phyloP scores from a whole-genome alignment of 305 asterid genomes.

The Solanum hybrid region DNA sequence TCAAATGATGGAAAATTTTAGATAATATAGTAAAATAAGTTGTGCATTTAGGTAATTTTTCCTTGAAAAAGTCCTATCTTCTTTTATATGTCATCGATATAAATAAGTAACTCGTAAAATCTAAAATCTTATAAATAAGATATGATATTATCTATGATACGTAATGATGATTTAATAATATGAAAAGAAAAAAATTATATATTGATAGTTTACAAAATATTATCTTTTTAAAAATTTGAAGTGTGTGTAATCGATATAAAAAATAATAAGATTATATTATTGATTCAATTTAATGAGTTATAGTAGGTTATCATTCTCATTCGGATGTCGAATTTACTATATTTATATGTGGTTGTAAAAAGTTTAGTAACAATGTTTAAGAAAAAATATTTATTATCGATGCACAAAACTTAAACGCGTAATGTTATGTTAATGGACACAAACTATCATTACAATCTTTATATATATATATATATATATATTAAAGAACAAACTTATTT shows the following conservation, averaged over 20 bases:
- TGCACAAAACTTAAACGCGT: neutral
- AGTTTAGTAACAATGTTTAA: neutral
- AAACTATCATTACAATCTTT: neutral
- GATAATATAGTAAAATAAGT: too few relatives aligned
- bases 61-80: neutral
- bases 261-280: neutral
- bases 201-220: neutral
- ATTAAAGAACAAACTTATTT: neutral
- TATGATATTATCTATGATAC: neutral
- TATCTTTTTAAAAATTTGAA: neutral
- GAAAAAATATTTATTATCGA: neutral
- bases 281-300: neutral
- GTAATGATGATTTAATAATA: neutral
- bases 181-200: neutral
- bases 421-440: neutral
- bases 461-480: neutral
- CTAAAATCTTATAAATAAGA: neutral
- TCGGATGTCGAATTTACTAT: neutral
- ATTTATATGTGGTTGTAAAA: neutral
- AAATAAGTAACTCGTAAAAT: neutral
- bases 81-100: neutral
- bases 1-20: too few relatives aligned
- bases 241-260: neutral
- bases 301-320: neutral
- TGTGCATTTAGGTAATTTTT: neutral